Percentiles rank a stretch among this genome's conserved stretches.
These are phyloP conservation scores for Aquilaria yunnanensis DNA, from an alignment of 345 rosid genomes.

Conservation along the genomic window DNA sequence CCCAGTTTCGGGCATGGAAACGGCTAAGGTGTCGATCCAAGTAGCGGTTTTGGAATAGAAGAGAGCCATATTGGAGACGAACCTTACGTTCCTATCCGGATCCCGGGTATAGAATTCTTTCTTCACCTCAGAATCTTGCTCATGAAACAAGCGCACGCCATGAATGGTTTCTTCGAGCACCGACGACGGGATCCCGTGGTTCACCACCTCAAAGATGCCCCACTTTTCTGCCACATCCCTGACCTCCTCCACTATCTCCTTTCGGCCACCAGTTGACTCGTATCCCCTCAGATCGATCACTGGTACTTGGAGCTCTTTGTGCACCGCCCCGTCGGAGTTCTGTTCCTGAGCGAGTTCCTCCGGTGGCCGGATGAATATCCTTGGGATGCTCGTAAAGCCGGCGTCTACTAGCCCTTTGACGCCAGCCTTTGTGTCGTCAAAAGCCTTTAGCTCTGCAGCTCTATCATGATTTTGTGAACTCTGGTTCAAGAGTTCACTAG, in stretches of 20 bases:
- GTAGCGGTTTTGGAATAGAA: not conserved
- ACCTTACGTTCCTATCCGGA: not conserved
- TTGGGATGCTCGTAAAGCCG: not conserved
- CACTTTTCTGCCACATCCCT: slow-evolving; percentile 3
- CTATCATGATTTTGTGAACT: not conserved
- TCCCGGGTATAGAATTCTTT: slow-evolving; percentile 16
- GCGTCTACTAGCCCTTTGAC: not conserved
- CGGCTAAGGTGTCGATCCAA: not conserved
- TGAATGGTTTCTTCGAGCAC: slow-evolving; percentile 12
- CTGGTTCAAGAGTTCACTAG: not conserved
- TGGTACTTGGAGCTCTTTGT: slow-evolving; percentile 15
- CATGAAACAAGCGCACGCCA: slow-evolving; percentile 11
- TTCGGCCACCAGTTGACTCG: slow-evolving; percentile 1
- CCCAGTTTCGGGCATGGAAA: not conserved
- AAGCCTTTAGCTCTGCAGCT: not conserved
- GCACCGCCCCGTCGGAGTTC: not conserved
- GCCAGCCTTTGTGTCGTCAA: not conserved
- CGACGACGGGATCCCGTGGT: slow-evolving; percentile 12
- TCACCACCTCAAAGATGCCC: slow-evolving; percentile 21
- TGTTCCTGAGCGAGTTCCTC: slow-evolving; percentile 8
- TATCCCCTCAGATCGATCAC: slow-evolving; percentile 24
- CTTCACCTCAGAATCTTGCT: slow-evolving; percentile 18
- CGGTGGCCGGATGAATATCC: slow-evolving; percentile 1
- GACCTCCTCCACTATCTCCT: slow-evolving; percentile 1
- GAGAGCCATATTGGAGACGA: slow-evolving; percentile 3